These are phyloP conservation scores for Backusella westeae DNA, from an alignment of 192 early-diverging fungal genomes.

Conservation along the genomic window DNA sequence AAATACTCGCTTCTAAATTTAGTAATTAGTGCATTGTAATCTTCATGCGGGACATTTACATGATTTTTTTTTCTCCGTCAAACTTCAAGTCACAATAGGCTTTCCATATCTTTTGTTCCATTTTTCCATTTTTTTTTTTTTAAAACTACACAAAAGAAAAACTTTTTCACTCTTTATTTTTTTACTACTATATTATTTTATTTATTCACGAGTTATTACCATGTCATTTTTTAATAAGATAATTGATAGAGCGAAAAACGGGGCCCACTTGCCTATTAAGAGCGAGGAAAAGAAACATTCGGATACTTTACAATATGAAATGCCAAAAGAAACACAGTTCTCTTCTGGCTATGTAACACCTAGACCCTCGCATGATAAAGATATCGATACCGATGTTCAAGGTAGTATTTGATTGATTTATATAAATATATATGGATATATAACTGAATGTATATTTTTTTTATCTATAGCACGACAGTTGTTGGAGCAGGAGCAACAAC, in stretches of 20 bases:
- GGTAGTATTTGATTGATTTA: background rate
- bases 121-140: background rate
- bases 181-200: background rate
- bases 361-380: slow-evolving; percentile 13
- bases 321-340: slow-evolving; percentile 2
- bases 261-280: background rate
- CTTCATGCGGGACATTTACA: background rate
- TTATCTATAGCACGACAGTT: background rate
- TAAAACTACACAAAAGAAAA: background rate
- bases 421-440: background rate
- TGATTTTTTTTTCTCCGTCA: background rate
- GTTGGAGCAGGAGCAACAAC: background rate
- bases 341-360: slow-evolving; percentile 16
- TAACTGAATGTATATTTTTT: background rate
- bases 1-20: background rate
- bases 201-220: background rate
- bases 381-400: background rate
- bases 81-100: background rate
- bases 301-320: background rate
- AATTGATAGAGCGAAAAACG: slow-evolving; percentile 11
- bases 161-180: background rate
- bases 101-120: background rate
- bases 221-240: slow-evolving; percentile 18
- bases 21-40: background rate
- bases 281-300: background rate